Evolutionary conservation across 768 basidiomycete species (phyloP), one percentile per base, ranked within the genome.

Genomic region (Coprinopsis cinerea): DNA sequence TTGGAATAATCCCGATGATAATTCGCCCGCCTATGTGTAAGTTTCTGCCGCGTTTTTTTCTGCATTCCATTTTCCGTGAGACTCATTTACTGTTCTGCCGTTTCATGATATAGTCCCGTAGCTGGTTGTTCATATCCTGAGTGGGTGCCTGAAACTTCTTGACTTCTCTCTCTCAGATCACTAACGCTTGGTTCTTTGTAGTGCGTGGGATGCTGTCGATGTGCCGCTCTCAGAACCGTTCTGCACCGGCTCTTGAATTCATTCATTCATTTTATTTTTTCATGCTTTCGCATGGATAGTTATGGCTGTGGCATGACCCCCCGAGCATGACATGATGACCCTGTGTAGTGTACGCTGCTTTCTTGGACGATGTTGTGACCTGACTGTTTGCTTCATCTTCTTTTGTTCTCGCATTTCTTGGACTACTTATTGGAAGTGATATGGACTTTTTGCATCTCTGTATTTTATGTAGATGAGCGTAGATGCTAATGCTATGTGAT

Each of bases 1-100:
- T 34, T 95, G 92, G 92, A 69, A 70, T 49, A 84, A 92, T 61
- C 53, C 78, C 14, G 67, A 70, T 3, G 93, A 95, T 66, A 82
- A 71, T 10, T 72, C 62, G 10, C 61, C 67, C 23, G 82, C 80
- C 22, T 80, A 75, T 59, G 80, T 79, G 73, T 74, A 59, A 48
- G 73, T 64, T 25, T 18, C 35, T 25, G 27, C 11, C 15, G 15
- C 30, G 30, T 39, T 39, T 9, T 10, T n/a, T n/a, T n/a, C n/a
- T 39, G 36, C 36, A 36, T 52, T 51, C 30, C 46, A 9, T 15
- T 47, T 44, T 32, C 20, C 17, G 27, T 24, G 44, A 15, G 37
- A 35, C 26, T 27, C 35, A 26, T 51, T 30, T 26, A 49, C 52
- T 47, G 50, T 27, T 47, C 51, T 27, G 1, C 35, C 36, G 25